These are phyloP conservation scores for Amborella trichopoda DNA, from an alignment of 164 flowering plant species.

Conservation along the genomic window DNA sequence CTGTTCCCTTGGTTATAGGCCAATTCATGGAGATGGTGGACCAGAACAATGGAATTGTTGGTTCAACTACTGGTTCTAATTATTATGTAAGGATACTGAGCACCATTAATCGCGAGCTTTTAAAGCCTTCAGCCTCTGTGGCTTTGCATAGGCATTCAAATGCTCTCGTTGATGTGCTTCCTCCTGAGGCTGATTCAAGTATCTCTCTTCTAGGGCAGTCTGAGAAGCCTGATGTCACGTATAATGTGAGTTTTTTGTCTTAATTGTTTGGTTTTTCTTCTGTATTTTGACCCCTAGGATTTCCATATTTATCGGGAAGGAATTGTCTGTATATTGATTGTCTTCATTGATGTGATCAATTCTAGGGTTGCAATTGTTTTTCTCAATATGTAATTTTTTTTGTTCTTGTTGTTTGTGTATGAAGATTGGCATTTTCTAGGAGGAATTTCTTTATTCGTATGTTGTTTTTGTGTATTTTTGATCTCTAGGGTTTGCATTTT, in stretches of 20 bases:
- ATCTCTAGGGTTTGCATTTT: no score
- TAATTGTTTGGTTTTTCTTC: no score
- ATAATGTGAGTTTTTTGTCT: slow-evolving; percentile 36
- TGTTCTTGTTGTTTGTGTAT: no score
- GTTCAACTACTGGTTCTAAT: slow-evolving; percentile 73
- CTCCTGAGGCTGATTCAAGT: slow-evolving; percentile 90
- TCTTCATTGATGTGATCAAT: no score
- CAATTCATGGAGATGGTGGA: slow-evolving; percentile 84
- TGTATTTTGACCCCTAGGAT: no score
- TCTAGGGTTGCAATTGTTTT: no score
- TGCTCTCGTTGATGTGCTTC: slow-evolving; percentile 87
- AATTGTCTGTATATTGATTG: no score
- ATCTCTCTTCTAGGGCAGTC: slow-evolving; percentile 87
- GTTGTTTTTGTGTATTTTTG: no score
- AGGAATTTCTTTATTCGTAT: no score
- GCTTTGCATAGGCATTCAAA: slow-evolving; percentile 90
- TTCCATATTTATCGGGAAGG: no score
- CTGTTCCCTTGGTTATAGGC: slow-evolving; percentile 91
- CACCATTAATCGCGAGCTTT: slow-evolving; percentile 56
- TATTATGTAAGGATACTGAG: slow-evolving; percentile 24
- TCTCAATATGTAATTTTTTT: no score
- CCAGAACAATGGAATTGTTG: slow-evolving; percentile 89
- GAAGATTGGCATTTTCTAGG: no score
- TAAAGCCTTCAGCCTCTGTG: slow-evolving; percentile 87
- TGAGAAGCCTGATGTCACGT: slow-evolving; percentile 94